Evolutionary conservation across 176 grass and related monocot genomes (phyloP).

Genomic region (Dactylis glomerata): DNA sequence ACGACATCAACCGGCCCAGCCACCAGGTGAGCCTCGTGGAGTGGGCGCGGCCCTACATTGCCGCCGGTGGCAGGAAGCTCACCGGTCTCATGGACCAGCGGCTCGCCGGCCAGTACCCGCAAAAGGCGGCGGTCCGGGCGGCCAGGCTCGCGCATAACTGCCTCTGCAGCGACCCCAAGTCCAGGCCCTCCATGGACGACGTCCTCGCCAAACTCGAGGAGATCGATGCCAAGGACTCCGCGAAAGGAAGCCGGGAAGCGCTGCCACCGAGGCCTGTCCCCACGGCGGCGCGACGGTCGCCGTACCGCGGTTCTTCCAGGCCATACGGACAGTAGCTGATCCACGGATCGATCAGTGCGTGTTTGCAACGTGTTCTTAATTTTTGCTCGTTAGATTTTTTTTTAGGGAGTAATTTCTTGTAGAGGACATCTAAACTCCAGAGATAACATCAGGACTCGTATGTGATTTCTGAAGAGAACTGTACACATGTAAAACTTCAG

Average conservation of each 20-base stretch:
- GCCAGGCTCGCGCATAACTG: conserved; percentile 62
- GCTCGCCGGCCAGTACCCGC: conserved; percentile 54
- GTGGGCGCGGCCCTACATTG: conserved; percentile 56
- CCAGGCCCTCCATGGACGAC: conserved; percentile 63
- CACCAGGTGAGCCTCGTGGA: conserved; percentile 64
- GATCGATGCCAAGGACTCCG: conserved; percentile 36
- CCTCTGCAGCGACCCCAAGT: conserved; percentile 57
- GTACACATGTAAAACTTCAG: conserved; percentile 4
- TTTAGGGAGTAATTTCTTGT: neutral
- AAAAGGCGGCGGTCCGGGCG: conserved; percentile 48
- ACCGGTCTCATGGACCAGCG: conserved; percentile 61
- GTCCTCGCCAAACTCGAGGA: conserved; percentile 60
- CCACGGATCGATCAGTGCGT: neutral
- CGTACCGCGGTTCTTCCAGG: conserved; percentile 7
- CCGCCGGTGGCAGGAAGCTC: conserved; percentile 46
- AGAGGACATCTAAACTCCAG: neutral
- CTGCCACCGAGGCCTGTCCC: conserved; percentile 19
- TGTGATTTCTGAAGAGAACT: conserved; percentile 8
- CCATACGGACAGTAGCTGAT: neutral
- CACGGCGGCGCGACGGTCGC: neutral
- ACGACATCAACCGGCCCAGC: conserved; percentile 67
- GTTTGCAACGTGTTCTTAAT: neutral
- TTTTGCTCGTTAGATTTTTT: too few relatives aligned
- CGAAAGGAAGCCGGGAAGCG: conserved; percentile 17
- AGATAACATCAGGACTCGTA: too few relatives aligned